Evolutionary conservation across 495 filamentous ascomycete species (phyloP).

Genomic region (Astrocystis sublimbata): DNA sequence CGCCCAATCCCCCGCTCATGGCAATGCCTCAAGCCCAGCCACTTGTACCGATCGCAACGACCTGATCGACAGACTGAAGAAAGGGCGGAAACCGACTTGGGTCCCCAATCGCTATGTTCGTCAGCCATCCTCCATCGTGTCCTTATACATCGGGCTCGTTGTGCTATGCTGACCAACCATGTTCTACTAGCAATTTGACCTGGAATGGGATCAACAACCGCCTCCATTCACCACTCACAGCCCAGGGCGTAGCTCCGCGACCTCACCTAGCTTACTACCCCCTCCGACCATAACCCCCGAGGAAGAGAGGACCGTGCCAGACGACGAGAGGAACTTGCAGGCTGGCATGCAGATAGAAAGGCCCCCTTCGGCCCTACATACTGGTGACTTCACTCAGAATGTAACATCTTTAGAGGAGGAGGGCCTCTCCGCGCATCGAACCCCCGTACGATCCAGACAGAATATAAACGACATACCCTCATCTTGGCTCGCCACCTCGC

Average conservation of each 20-base stretch:
- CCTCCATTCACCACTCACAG: conserved; percentile 34
- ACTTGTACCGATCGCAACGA: conserved; percentile 64
- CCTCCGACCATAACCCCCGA: conserved; percentile 46
- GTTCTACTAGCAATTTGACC: conserved; percentile 36
- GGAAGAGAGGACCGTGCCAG: conserved; percentile 30
- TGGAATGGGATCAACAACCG: conserved; percentile 34
- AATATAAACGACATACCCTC: conserved; percentile 16
- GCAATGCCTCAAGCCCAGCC: conserved; percentile 15
- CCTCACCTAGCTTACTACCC: conserved; percentile 38
- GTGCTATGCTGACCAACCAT: conserved; percentile 15
- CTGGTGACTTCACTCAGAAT: conserved; percentile 79
- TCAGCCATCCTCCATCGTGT: background rate
- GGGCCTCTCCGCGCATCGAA: conserved; percentile 8
- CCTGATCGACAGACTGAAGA: conserved; percentile 84
- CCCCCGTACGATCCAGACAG: conserved; percentile 14
- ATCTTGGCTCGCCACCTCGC: conserved; percentile 48
- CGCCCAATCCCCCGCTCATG: conserved; percentile 29
- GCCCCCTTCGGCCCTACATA: conserved; percentile 83
- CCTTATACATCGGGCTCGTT: background rate
- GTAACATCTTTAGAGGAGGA: conserved; percentile 29
- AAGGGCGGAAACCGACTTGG: conserved; percentile 76
- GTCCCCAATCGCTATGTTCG: conserved; percentile 62
- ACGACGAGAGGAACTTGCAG: conserved; percentile 29
- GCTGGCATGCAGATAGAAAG: conserved; percentile 70
- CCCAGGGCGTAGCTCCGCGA: conserved; percentile 31